Evolutionary conservation across 2,329 filamentous ascomycete species (phyloP), one percentile per base, ranked within the genome.

Genomic region (Exophiala aquamarina): DNA sequence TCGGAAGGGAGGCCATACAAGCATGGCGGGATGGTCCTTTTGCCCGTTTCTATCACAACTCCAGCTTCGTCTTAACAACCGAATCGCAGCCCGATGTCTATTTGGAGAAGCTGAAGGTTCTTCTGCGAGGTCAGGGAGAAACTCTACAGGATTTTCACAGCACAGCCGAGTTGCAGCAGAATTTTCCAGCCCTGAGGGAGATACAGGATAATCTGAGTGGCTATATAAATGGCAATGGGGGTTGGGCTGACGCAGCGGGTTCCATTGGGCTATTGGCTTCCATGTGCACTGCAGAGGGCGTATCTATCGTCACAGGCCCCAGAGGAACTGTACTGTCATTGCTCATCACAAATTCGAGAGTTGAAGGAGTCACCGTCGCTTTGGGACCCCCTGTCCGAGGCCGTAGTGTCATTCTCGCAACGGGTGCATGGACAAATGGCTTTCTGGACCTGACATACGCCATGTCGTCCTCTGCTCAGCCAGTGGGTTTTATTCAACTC

Each of bases 371-470:
- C 17, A 73, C 69, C n/a, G 67, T 87, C 9, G 59, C 61, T 2
- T 69, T 78, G 51, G 76, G 74, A 1, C 65, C 66, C 5, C 69
- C 63, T 8, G 55, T 89, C 5, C 70, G 68, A 3, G 87, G 86
- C 2, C 86, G 89, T 49, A 74, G 95, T 6, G 84, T 87, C 29
- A 74, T 95, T 48, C 76, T 94, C 2, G 89, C 92, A 0, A 83
- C 90, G 0, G 92, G 92, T n/a, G 90, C 92, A 3, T 96, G 91
- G 91, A 89, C 87, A 2, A 80, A 83, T 2, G 75, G 79, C 1
- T 75, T 95, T 15, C 70, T 95, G 42, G 87, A 95, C 66, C 72
- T 95, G 1, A 75, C 83, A 33, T 87, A 88, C 19, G 79, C 86
- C 34, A 84, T 83, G 20, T 79, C 84, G 55, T 86, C 90, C 2